phyloP scores from a whole-genome alignment of 257 asterid species.

The Rubia yunnanensis region DNA sequence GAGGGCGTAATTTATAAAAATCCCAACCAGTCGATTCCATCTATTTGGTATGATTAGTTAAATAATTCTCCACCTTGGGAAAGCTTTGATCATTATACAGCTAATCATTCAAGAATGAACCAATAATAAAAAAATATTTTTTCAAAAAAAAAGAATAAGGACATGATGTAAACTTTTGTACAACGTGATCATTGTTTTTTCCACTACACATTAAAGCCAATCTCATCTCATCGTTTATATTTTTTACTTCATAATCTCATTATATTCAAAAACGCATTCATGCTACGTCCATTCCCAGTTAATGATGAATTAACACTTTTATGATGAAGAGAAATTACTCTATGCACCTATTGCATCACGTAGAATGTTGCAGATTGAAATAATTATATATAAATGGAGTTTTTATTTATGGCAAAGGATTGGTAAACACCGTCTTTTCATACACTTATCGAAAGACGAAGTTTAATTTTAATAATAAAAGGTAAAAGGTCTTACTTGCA shows the following conservation, averaged over 20 bases:
- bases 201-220: slow-evolving; percentile 9
- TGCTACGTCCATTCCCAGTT: neutral
- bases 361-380: too few species aligned
- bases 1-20: neutral
- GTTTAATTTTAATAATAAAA: too few species aligned
- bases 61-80: slow-evolving; percentile 4
- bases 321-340: too few species aligned
- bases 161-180: slow-evolving; percentile 15
- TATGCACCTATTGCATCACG: too few species aligned
- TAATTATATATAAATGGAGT: too few species aligned
- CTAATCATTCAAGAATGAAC: slow-evolving; percentile 15
- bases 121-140: neutral
- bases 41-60: neutral
- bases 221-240: neutral
- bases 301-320: neutral
- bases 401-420: too few species aligned
- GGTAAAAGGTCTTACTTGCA: too few species aligned
- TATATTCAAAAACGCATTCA: neutral
- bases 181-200: slow-evolving; percentile 11
- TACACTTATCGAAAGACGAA: too few species aligned
- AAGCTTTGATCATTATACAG: slow-evolving; percentile 16
- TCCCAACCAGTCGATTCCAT: neutral
- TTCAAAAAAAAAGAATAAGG: neutral
- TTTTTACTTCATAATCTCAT: neutral
- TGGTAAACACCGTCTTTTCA: too few species aligned